Conservation (phyloP, 306 rosid genomes). For the Vachellia collinsii region DNA sequence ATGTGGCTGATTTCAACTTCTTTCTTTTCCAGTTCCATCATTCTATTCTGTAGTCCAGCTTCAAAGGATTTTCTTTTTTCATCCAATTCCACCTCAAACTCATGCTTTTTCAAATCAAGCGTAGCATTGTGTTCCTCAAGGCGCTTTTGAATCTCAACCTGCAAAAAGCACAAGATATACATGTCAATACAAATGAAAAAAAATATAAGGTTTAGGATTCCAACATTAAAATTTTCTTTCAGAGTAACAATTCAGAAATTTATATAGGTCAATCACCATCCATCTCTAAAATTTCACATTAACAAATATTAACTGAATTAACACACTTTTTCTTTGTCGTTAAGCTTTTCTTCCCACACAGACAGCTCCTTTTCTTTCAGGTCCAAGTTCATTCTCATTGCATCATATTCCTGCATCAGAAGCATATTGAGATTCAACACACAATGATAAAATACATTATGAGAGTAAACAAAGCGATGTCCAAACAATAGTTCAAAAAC, state of each 20-base stretch:
- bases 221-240: background rate
- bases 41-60: constrained; percentile 65
- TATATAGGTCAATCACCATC: background rate
- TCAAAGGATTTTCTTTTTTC: constrained; percentile 79
- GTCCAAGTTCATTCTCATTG: constrained; percentile 58
- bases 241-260: constrained; percentile 12
- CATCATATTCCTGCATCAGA: constrained; percentile 72
- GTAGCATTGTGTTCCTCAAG: constrained; percentile 74
- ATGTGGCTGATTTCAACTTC: constrained; percentile 83
- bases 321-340: constrained; percentile 79
- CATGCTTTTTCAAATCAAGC: constrained; percentile 70
- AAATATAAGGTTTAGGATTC: background rate
- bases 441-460: constrained; percentile 28
- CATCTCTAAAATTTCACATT: constrained; percentile 16
- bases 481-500: constrained; percentile 19
- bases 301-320: constrained; percentile 24
- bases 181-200: constrained; percentile 12
- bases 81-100: constrained; percentile 79
- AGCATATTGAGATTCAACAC: constrained; percentile 16
- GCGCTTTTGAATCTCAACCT: constrained; percentile 89
- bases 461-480: constrained; percentile 2
- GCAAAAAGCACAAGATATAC: constrained; percentile 26
- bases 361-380: constrained; percentile 78
- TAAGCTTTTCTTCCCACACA: constrained; percentile 70
- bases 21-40: constrained; percentile 76